Conservation (phyloP, 805 yeast species). For the Phaffomyces thermotolerans region DNA sequence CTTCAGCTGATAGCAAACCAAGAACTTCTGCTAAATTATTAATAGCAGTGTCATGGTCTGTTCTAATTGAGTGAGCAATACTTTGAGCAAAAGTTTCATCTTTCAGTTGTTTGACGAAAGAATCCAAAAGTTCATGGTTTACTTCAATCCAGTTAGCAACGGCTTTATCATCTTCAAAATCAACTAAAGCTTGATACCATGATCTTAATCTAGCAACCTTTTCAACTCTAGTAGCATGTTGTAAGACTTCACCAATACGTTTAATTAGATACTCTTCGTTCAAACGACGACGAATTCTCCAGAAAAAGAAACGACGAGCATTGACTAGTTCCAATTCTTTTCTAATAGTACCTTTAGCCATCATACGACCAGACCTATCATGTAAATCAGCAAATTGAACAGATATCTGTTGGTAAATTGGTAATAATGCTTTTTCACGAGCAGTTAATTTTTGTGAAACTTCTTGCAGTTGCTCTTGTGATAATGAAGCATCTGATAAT, state of each 20-base stretch:
- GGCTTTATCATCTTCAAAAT: constrained; percentile 63
- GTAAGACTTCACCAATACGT: constrained; percentile 59
- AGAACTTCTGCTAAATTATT: constrained; percentile 50
- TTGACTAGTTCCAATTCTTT: constrained; percentile 80
- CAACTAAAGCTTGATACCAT: constrained; percentile 70
- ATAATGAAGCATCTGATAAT: constrained; percentile 43
- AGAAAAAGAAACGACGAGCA: constrained; percentile 94
- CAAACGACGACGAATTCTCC: constrained; percentile 95
- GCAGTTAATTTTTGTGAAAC: constrained; percentile 59
- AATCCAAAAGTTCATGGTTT: constrained; percentile 57
- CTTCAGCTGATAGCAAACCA: constrained; percentile 45
- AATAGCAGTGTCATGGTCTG: constrained; percentile 45
- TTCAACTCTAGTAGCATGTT: constrained; percentile 62
- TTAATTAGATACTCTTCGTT: constrained; percentile 84
- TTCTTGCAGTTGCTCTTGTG: constrained; percentile 59
- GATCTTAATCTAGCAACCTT: constrained; percentile 81
- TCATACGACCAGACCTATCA: constrained; percentile 96
- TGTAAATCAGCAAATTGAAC: constrained; percentile 97
- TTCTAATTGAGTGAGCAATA: constrained; percentile 51
- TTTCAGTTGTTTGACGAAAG: constrained; percentile 55
- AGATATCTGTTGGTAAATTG: constrained; percentile 86
- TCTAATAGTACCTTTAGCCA: constrained; percentile 86
- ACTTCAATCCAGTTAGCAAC: constrained; percentile 85
- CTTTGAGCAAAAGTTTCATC: constrained; percentile 59
- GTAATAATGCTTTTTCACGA: constrained; percentile 75